phyloP scores from a whole-genome alignment of 225 moss, liverwort and hornwort genomes.

The Polytrichum commune region DNA sequence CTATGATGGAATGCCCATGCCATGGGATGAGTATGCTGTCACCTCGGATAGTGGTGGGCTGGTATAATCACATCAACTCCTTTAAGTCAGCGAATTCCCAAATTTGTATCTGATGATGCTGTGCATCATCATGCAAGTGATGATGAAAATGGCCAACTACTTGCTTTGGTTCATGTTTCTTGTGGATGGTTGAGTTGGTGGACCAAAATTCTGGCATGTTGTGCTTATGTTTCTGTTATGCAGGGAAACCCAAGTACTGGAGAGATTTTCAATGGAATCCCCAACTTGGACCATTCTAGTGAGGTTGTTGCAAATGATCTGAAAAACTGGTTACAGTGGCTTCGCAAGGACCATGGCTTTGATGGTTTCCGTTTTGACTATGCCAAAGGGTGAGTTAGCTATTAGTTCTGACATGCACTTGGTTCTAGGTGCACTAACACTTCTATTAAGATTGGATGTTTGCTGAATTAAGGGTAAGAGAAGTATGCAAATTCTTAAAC shows the following conservation, averaged over 20 bases:
- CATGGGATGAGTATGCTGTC: slow-evolving; percentile 96
- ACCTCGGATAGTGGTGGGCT: slow-evolving; percentile 89
- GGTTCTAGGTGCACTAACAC: too few species aligned
- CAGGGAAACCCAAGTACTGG: slow-evolving; percentile 93
- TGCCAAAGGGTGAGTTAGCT: slow-evolving; percentile 64
- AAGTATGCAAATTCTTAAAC: too few species aligned
- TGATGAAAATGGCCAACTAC: too few species aligned
- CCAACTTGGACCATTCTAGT: slow-evolving; percentile 85
- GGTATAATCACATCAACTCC: slow-evolving; percentile 42
- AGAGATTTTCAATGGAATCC: slow-evolving; percentile 73
- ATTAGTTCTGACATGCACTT: too few species aligned
- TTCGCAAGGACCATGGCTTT: slow-evolving; percentile 73
- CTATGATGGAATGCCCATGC: slow-evolving; percentile 93
- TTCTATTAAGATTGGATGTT: too few species aligned
- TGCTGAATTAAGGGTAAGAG: too few species aligned
- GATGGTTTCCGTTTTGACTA: slow-evolving; percentile 86
- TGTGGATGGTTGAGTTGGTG: not conserved
- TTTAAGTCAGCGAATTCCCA: not conserved
- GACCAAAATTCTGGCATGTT: not conserved
- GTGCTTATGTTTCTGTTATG: not conserved
- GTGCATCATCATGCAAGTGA: too few species aligned
- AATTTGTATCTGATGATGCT: too few species aligned
- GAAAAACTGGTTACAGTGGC: slow-evolving; percentile 82
- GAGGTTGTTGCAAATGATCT: slow-evolving; percentile 84
- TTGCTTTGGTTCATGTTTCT: too few species aligned